These are phyloP conservation scores for Wallacemonas collosoma DNA, from an alignment of 208 protist species.

Conservation along the genomic window DNA sequence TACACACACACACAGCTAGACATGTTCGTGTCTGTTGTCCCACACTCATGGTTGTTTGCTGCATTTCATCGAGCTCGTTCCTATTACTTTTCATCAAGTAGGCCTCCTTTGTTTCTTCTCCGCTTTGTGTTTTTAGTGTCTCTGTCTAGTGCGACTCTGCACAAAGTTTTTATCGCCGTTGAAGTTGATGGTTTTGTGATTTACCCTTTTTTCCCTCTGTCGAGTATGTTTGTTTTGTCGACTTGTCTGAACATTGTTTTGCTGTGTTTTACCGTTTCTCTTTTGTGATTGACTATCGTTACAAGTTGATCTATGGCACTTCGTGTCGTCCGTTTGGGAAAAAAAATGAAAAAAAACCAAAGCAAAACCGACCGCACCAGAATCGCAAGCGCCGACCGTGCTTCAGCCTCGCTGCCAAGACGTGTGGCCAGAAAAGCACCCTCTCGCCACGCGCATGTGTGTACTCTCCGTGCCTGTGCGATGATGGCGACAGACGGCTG, in stretches of 20 bases:
- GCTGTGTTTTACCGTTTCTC: not conserved
- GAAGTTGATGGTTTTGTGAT: slow-evolving; percentile 4
- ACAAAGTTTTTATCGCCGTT: slow-evolving; percentile 6
- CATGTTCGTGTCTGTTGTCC: too few relatives aligned
- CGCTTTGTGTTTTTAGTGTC: slow-evolving; percentile 23
- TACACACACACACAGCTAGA: too few relatives aligned
- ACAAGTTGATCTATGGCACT: not conserved
- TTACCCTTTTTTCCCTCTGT: not conserved
- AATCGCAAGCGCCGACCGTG: not conserved
- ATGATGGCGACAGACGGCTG: too few relatives aligned
- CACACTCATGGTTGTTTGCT: too few relatives aligned
- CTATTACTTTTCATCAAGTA: too few relatives aligned
- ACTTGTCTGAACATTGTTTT: not conserved
- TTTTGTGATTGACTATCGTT: slow-evolving; percentile 4
- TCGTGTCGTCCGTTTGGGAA: not conserved
- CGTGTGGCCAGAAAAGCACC: too few relatives aligned
- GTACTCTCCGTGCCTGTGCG: too few relatives aligned
- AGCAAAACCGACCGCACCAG: not conserved
- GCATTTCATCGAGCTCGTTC: too few relatives aligned
- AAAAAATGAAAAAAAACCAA: not conserved
- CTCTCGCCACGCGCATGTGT: too few relatives aligned
- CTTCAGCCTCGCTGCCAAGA: too few relatives aligned
- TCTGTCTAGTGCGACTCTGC: slow-evolving; percentile 1
- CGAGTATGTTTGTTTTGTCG: not conserved
- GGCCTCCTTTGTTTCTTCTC: not conserved